These are phyloP conservation scores for Hericium erinaceus DNA, from an alignment of 768 basidiomycete species.

Conservation along the genomic window DNA sequence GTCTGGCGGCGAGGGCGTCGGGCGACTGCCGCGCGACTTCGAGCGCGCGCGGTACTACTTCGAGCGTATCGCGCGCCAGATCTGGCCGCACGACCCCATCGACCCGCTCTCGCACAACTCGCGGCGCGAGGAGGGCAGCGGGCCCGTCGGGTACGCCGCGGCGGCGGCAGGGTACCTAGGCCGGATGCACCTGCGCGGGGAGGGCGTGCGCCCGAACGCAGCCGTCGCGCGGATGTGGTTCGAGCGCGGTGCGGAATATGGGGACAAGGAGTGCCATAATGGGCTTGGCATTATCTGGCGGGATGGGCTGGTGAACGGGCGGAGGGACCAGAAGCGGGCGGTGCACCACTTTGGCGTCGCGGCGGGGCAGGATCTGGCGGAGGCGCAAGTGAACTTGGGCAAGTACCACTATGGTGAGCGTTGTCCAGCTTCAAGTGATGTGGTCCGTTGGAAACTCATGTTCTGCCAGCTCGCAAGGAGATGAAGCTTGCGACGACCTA, in stretches of 20 bases:
- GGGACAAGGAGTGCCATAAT: constrained; percentile 85
- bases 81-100: constrained; percentile 80
- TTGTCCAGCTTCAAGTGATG: constrained; percentile 1
- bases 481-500: constrained; percentile 52
- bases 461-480: constrained; percentile 56
- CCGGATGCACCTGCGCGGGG: constrained; percentile 89
- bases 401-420: constrained; percentile 61
- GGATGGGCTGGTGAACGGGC: constrained; percentile 70
- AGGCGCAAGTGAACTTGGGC: constrained; percentile 86
- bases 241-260: constrained; percentile 70
- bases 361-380: constrained; percentile 80
- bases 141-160: constrained; percentile 48
- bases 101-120: constrained; percentile 35
- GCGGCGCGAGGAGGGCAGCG: constrained; percentile 18
- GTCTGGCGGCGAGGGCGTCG: constrained; percentile 89
- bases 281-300: constrained; percentile 87
- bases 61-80: constrained; percentile 64
- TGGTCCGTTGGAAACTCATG: constrained; percentile 2
- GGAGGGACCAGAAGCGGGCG: constrained; percentile 56
- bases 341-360: constrained; percentile 64
- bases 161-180: constrained; percentile 84
- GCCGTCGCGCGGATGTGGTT: constrained; percentile 88
- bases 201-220: constrained; percentile 76
- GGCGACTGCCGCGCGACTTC: constrained; percentile 76
- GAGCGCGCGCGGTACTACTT: constrained; percentile 77